A percentile compares a stretch with the other conserved stretches of the same genome.
Conservation (phyloP, 495 filamentous ascomycete species). For the Talaromyces thailandensis region DNA sequence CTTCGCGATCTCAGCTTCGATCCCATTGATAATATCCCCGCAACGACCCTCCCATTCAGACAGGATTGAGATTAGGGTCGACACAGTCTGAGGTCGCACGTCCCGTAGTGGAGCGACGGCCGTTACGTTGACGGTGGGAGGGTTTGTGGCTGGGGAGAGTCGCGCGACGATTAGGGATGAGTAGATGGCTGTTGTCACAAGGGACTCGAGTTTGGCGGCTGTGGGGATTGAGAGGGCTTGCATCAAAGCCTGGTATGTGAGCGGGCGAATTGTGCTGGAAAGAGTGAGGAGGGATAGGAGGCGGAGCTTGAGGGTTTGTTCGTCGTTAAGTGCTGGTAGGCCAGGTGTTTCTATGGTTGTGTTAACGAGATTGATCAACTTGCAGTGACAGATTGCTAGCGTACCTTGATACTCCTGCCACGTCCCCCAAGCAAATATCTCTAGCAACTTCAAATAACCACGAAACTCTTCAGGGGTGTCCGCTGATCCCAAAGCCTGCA, state of each 20-base stretch:
- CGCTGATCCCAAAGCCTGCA: slow-evolving; percentile 57
- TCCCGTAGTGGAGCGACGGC: slow-evolving; percentile 80
- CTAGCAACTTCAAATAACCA: slow-evolving; percentile 60
- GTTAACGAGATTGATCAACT: neutral
- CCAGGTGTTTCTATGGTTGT: slow-evolving; percentile 32
- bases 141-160: slow-evolving; percentile 59
- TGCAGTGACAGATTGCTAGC: slow-evolving; percentile 5
- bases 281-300: slow-evolving; percentile 83
- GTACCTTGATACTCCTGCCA: slow-evolving; percentile 66
- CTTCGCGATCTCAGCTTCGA: slow-evolving; percentile 61
- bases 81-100: slow-evolving; percentile 59
- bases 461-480: slow-evolving; percentile 39
- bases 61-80: slow-evolving; percentile 55
- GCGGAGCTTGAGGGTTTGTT: slow-evolving; percentile 78
- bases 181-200: slow-evolving; percentile 87
- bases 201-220: slow-evolving; percentile 71
- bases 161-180: slow-evolving; percentile 69
- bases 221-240: slow-evolving; percentile 54
- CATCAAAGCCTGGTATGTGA: slow-evolving; percentile 66
- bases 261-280: slow-evolving; percentile 48
- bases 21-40: slow-evolving; percentile 58
- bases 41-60: slow-evolving; percentile 70
- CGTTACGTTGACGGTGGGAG: slow-evolving; percentile 63
- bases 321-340: slow-evolving; percentile 63
- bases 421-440: slow-evolving; percentile 92